Evolutionary conservation across 208 protist species (phyloP), one percentile per base, ranked within the genome.

Genomic region (Acanthamoeba culbertsoni): DNA sequence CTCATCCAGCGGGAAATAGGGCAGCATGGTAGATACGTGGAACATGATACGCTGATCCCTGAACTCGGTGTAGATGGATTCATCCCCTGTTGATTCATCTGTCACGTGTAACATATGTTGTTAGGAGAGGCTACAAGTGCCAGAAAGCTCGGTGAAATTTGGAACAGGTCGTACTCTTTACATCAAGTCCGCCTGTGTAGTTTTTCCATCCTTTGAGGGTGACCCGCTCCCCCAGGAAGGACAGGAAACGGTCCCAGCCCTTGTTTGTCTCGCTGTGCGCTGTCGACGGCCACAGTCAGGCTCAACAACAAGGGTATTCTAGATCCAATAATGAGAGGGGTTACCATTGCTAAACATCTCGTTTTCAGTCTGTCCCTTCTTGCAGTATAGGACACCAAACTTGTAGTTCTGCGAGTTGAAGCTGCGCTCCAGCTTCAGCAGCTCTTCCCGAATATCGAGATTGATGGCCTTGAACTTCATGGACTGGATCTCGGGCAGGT

Each of bases 31-130:
- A 1, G 46, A 71, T 14, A 93, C 91, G 55, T 93, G 91, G 59
- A 93, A 93, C 91, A 93, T 93, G 40, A 93, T 73, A 1, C 48
- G 37, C 75, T 86, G 77, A 35, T 93, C 75, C 35, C 51, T 79
- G 55, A 93, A 93, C 16, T 79, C 43, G 57, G 91, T 93, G 73
- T 63, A 93, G 8, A 86, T 45, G n/a, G 68, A 86, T 43, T 93
- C 68, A 7, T 2, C 48, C 33, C 91, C 91, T 8, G 91, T 93
- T 3, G 75, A 59, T 20, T 93, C 48, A 46, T 65, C 92, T 94
- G 65, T 28, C 12, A 37, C 23, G 16, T 16, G 35, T 18, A 37
- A 20, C 26, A 26, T 20, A 43, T 18, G 68, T n/a, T n/a, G n/a
- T n/a, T n/a, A n/a, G n/a, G n/a, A n/a, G n/a, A n/a, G n/a, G n/a